Evolutionary conservation across 139 green algal species (phyloP).

Genomic region (Tetraselmis chui): DNA sequence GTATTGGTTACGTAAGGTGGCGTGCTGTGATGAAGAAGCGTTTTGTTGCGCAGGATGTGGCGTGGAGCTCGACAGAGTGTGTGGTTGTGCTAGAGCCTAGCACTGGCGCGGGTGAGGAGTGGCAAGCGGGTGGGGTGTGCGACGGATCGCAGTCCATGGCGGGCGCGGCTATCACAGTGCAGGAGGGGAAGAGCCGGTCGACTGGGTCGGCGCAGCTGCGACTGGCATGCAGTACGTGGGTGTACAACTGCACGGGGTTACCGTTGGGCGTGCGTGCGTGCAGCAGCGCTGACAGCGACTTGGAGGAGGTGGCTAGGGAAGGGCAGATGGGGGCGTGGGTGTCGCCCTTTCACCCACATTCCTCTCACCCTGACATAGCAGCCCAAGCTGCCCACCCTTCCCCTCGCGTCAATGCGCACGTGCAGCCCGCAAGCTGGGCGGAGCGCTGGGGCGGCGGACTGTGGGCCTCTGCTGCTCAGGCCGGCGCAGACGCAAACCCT

Average conservation of each 20-base stretch:
- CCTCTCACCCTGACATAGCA: no score
- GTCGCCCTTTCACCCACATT: background rate
- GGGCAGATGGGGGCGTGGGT: background rate
- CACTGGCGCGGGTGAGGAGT: no score
- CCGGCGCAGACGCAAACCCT: background rate
- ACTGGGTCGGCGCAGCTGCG: conserved; percentile 14
- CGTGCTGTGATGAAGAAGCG: no score
- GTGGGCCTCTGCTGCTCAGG: no score
- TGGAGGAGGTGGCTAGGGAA: no score
- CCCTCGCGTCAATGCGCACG: no score
- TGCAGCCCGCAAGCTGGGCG: no score
- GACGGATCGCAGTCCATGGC: background rate
- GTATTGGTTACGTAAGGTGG: no score
- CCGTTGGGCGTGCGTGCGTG: conserved; percentile 28
- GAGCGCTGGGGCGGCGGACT: no score
- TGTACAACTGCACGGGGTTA: conserved; percentile 67
- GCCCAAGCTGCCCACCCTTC: no score
- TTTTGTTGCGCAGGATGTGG: background rate
- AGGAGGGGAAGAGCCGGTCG: conserved; percentile 4
- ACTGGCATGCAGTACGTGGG: conserved; percentile 48
- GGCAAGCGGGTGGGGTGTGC: background rate
- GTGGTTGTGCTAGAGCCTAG: background rate
- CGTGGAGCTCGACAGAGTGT: background rate
- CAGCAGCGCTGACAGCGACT: no score
- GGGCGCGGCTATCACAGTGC: background rate